Base-by-base conservation (phyloP, 2,329 filamentous ascomycete species). In the Diaporthe nobilis region DNA sequence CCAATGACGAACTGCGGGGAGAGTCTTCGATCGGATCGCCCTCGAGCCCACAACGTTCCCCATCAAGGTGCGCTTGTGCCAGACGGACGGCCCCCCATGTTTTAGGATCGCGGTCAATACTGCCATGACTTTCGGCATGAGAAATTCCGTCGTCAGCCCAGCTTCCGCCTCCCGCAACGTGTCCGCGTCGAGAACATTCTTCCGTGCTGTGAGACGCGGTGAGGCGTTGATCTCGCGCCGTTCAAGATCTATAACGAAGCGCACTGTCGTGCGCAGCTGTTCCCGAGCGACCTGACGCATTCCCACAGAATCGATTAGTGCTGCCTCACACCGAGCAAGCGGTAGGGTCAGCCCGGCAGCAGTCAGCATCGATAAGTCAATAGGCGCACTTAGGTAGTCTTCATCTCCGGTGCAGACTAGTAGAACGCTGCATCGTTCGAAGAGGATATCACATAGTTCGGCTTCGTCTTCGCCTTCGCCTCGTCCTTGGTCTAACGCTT, bases 101-200 rank as follows among this genome's bases (percentile, higher is more conserved):
- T 0, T 70, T 25, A 70, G 22, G 22, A 55, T 70, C 22, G 31
- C 31, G 31, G 42, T 55, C 47, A 28, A 70, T 70, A 5, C 47
- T 25, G 47, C 65, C 47, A 28, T 53, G n/a, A 31, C n/a, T 55
- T 51, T 55, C 65, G 42, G 65, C 65, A 53, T 70, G 22, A 70
- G 65, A 9, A 20, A 70, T 12, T n/a, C 6, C 47, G 1, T 42
- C 47, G 13, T 34, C 65, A 39, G 47, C 65, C 65, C 65, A 71
- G 47, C 8, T 57, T 28, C 67, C 34, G 49, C 67, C 31, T 71
- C n/a, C 37, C 49, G 49, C 67, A 55, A 31, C 31, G 13, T 71
- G 15, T 55, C 67, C 34, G 47, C 67, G 49, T 71, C 49, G 49
- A 71, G 67, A 71, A 71, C 28, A 51, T 71, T 71, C 34, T 55